These are phyloP conservation scores for Tanacetum coccineum DNA, from an alignment of 129 eudicot species.

Conservation along the genomic window DNA sequence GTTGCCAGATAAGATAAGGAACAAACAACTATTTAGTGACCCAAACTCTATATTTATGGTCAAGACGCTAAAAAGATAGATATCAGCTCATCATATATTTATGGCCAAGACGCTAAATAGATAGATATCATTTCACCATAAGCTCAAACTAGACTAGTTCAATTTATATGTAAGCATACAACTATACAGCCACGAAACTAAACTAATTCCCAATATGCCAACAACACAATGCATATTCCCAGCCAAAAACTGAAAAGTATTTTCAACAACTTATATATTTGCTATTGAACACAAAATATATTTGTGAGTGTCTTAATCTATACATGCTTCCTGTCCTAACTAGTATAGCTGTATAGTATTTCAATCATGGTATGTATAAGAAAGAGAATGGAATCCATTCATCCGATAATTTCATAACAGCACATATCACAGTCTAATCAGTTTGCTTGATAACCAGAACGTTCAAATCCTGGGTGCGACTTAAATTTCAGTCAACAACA, in stretches of 20 bases:
- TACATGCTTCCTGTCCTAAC: background rate
- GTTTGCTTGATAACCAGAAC: background rate
- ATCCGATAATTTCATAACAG: background rate
- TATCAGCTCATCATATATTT: background rate
- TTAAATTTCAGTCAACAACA: background rate
- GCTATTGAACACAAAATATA: background rate
- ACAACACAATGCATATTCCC: constrained; percentile 1
- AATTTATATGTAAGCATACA: background rate
- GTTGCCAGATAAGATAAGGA: background rate
- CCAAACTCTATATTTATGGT: background rate
- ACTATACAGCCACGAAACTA: background rate
- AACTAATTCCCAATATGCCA: background rate
- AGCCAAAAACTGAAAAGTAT: background rate
- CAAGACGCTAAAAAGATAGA: background rate
- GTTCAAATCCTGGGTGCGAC: background rate
- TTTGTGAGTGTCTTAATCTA: background rate
- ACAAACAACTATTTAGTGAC: constrained; percentile 8
- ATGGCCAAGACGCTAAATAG: background rate
- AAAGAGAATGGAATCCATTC: background rate
- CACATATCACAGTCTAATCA: background rate
- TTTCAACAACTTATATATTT: constrained; percentile 5
- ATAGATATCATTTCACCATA: background rate
- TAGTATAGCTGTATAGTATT: background rate
- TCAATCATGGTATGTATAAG: background rate
- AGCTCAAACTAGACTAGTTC: background rate